Percentiles rank a stretch among this genome's conserved stretches.
Conservation (phyloP, 345 rosid genomes). For the Arabis hirsuta region DNA sequence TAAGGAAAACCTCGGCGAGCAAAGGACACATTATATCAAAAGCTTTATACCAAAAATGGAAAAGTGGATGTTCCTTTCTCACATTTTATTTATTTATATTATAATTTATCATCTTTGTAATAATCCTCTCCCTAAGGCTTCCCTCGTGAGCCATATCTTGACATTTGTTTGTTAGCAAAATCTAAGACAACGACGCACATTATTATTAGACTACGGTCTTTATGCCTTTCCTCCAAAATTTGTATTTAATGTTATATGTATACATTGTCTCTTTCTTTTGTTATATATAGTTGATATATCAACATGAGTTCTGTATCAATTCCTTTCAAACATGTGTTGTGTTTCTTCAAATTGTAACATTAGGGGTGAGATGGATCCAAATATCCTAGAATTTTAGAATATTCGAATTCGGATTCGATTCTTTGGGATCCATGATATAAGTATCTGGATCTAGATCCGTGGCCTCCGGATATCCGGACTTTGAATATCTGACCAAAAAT, state of each 20-base stretch:
- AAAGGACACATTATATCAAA: constrained; percentile 42
- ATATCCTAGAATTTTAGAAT: too few species aligned
- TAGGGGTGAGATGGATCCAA: too few species aligned
- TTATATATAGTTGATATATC: constrained; percentile 32
- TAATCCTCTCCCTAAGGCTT: constrained; percentile 27
- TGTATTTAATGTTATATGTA: constrained; percentile 22
- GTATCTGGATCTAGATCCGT: too few species aligned
- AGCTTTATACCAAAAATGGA: constrained; percentile 41
- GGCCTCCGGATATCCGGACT: too few species aligned
- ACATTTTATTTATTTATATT: constrained; percentile 17
- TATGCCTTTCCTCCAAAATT: constrained; percentile 32
- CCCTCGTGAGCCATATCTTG: constrained; percentile 45
- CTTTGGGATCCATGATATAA: too few species aligned
- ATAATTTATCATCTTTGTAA: constrained; percentile 11
- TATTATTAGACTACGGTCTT: constrained; percentile 36
- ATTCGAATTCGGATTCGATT: too few species aligned
- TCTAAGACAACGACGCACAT: constrained; percentile 41
- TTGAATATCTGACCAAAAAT: too few species aligned
- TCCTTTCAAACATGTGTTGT: constrained; percentile 44
- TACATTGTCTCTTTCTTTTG: constrained; percentile 44
- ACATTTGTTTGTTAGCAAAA: constrained; percentile 42
- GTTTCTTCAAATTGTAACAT: constrained; percentile 37
- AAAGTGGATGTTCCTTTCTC: constrained; percentile 48
- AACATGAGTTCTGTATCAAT: constrained; percentile 36
- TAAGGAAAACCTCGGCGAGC: constrained; percentile 47